A percentile compares a stretch with the other conserved stretches of the same genome.
Evolutionary conservation across 805 yeast genomes (phyloP).

Genomic region (Wickerhamiella galacta): DNA sequence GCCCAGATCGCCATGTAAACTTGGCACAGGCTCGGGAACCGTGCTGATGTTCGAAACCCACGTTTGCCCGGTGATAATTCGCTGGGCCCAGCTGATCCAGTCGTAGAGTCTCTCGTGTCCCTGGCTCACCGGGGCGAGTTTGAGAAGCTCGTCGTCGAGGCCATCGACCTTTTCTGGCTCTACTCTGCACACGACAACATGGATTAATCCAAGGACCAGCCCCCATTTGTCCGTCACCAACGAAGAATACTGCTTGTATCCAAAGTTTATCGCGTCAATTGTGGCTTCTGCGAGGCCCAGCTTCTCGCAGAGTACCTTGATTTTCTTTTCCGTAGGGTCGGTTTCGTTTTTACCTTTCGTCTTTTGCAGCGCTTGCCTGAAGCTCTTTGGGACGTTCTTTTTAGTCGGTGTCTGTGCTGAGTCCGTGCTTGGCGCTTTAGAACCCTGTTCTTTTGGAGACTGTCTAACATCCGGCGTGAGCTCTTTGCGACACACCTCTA

Average conservation of each 20-base stretch:
- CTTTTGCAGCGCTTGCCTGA: not conserved
- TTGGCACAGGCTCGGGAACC: constrained; percentile 10
- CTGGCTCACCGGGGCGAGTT: constrained; percentile 1
- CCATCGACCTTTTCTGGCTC: constrained; percentile 14
- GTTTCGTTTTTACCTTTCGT: not conserved
- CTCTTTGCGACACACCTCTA: not conserved
- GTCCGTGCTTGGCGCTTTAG: no score
- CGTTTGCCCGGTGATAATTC: constrained; percentile 21
- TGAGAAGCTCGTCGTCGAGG: constrained; percentile 4
- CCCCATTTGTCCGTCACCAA: constrained; percentile 24
- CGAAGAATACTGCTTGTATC: constrained; percentile 16
- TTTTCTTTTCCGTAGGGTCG: not conserved
- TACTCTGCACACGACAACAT: constrained; percentile 16
- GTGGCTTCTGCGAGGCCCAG: constrained; percentile 7
- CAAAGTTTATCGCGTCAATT: constrained; percentile 13
- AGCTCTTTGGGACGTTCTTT: constrained; percentile 1
- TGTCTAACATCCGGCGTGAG: not conserved
- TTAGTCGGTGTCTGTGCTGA: no score
- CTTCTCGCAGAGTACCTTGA: not conserved
- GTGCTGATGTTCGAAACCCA: constrained; percentile 18
- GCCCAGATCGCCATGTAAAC: constrained; percentile 11
- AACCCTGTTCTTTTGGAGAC: no score
- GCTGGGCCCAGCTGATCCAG: constrained; percentile 21
- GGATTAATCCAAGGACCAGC: constrained; percentile 19
- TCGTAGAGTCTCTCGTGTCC: constrained; percentile 14